Evolutionary conservation across 2,329 filamentous ascomycete species (phyloP).

Genomic region (Fusarium tanahbumbuense): DNA sequence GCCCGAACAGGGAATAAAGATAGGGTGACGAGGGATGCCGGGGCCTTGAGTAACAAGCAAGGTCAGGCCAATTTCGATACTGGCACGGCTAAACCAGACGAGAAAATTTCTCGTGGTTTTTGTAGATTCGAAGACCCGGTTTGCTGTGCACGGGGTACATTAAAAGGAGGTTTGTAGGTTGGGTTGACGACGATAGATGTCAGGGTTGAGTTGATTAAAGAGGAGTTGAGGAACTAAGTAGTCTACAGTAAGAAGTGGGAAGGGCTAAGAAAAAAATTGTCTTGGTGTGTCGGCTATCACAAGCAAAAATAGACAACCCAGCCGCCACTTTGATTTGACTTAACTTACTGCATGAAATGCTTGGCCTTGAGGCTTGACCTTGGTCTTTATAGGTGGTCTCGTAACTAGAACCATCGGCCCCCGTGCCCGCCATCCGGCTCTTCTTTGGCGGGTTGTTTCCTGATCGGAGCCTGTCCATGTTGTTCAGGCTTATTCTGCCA

Average conservation of each 20-base stretch:
- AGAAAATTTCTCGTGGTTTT: conserved; percentile 29
- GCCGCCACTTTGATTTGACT: conserved; percentile 32
- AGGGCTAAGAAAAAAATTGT: conserved; percentile 42
- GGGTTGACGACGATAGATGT: conserved; percentile 35
- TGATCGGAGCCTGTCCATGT: not conserved
- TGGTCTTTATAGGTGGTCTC: not conserved
- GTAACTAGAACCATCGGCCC: conserved; percentile 6
- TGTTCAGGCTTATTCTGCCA: not conserved
- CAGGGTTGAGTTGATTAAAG: conserved; percentile 37
- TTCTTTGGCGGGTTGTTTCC: conserved; percentile 8
- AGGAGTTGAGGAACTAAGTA: conserved; percentile 34
- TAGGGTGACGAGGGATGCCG: conserved; percentile 28
- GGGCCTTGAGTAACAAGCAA: conserved; percentile 20
- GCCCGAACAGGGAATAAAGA: conserved; percentile 35
- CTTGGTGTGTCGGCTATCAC: conserved; percentile 42
- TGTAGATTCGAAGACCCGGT: conserved; percentile 18
- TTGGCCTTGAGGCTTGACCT: conserved; percentile 30
- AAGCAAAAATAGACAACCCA: conserved; percentile 37
- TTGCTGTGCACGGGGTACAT: conserved; percentile 8
- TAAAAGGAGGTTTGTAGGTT: conserved; percentile 21
- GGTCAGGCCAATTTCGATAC: conserved; percentile 39
- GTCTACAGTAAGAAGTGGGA: conserved; percentile 29
- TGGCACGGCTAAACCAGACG: conserved; percentile 26
- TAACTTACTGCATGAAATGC: conserved; percentile 24
- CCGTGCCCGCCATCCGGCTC: conserved; percentile 21